Evolutionary conservation across 768 basidiomycete species (phyloP), one percentile per base, ranked within the genome.

Genomic region (Phylloporus sp.): DNA sequence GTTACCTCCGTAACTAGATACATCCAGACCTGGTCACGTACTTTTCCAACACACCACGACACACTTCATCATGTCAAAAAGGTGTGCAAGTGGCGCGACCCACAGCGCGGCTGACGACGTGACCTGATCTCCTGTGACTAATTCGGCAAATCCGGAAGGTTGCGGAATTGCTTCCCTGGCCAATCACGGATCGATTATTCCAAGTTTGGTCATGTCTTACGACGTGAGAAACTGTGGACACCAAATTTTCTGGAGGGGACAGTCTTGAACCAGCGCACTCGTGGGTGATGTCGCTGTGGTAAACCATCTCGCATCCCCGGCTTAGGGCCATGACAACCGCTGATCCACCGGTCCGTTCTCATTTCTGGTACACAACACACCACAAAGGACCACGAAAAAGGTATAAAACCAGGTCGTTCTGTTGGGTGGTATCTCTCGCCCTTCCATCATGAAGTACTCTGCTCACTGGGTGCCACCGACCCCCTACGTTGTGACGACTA

Each of bases 11-110:
- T 43, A 32, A 6, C 36, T 9, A 23, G 39, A 13, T 15, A 16
- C 12, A 6, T n/a, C n/a, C 10, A 41, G 13, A 32, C 3, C 44
- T 23, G 28, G 54, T 56, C 56, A 74, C 88, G 61, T 66, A 93
- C 93, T 86, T 97, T 97, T 76, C 93, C 93, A 59, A 95, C 93
- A 63, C 60, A 95, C 94, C 50, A 94, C 94, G 67, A 95, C 93
- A 73, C 93, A 95, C 76, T 97, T 95, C 27, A 27, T 27, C 27
- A 9, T 6, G 27, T 9, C 27, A 34, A n/a, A 34, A 34, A 34
- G 32, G 32, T 34, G 15, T 34, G 32, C 32, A 16, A 34, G 32
- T 2, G 32, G 32, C 32, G 32, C 32, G 32, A 16, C 32, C 32
- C 32, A 34, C 32, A 34, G 32, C 32, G 32, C 32, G 32, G 32